These are phyloP conservation scores for Cladosporium phlei DNA, from an alignment of 2,329 filamentous ascomycete species.

Conservation along the genomic window DNA sequence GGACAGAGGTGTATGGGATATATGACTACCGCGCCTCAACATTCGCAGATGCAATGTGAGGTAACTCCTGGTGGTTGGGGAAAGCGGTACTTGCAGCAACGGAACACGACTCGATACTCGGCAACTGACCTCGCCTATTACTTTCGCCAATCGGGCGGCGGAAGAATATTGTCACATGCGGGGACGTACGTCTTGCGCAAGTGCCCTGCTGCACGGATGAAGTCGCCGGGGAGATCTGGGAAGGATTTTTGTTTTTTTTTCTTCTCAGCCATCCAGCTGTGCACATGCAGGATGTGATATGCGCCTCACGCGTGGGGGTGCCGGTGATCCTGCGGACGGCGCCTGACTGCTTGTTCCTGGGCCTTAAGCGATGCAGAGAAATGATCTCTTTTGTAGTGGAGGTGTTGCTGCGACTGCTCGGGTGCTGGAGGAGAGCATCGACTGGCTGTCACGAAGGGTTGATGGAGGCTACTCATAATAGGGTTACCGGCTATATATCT, in stretches of 20 bases:
- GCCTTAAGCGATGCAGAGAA: background rate
- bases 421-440: no score
- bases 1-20: no score
- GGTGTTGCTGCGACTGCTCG: no score
- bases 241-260: conserved; percentile 1
- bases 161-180: background rate
- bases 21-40: no score
- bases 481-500: conserved; percentile 3
- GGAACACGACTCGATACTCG: no score
- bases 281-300: conserved; percentile 8
- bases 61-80: no score
- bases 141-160: no score
- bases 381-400: no score
- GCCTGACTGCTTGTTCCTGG: conserved; percentile 3
- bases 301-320: background rate
- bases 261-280: no score
- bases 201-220: background rate
- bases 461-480: background rate
- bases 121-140: no score
- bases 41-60: no score
- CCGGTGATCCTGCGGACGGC: background rate
- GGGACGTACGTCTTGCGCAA: background rate
- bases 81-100: no score
- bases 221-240: background rate
- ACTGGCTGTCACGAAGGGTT: background rate